Evolutionary conservation across 2,329 filamentous ascomycete genomes (phyloP), one percentile per base, ranked within the genome.

Genomic region (Alternaria sp.): DNA sequence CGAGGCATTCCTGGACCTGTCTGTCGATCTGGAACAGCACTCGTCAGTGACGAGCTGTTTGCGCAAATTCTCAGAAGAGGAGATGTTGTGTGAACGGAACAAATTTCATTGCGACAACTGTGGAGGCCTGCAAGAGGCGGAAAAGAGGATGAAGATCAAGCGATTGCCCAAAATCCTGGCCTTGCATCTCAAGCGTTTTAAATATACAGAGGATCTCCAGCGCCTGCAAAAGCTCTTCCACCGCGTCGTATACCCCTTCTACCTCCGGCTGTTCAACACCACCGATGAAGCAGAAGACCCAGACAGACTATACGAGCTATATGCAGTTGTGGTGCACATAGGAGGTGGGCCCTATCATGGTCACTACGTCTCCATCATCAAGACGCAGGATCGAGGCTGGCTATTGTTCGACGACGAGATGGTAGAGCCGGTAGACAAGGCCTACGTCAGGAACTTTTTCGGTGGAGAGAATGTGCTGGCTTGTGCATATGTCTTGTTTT

Each of bases 121-220:
- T 72, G 96, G 96, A 57, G 96, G 96, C 3, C 83, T 99, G 59
- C 96, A 99, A 80, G 96, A 99, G 81, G 96, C 96, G 0, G 96
- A 99, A 80, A 99, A 98, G 84, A 89, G 96, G 68, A 99, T 99
- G 96, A 99, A 98, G 84, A 95, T 99, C 72, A 98, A 99, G 83
- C 89, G 92, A 57, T 83, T 98, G 75, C 96, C 96, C 5, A 93
- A 93, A 75, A 93, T 99, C 63, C 82, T 99, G 67, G 94, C 96
- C 5, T 83, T 99, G 61, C 96, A 99, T 77, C 82, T 99, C 66
- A 99, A 99, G 82, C 89, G 96, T 60, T 99, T 99, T 85, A 98
- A 98, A 82, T 99, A 97, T 77, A 97, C 95, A 3, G 96, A 98
- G 77, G 95, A 98, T 79, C 88, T 96, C 75, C 96, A 94, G 69